These are phyloP conservation scores for Colletotrichum liriopes DNA, from an alignment of 2,329 filamentous ascomycete species.

Conservation along the genomic window DNA sequence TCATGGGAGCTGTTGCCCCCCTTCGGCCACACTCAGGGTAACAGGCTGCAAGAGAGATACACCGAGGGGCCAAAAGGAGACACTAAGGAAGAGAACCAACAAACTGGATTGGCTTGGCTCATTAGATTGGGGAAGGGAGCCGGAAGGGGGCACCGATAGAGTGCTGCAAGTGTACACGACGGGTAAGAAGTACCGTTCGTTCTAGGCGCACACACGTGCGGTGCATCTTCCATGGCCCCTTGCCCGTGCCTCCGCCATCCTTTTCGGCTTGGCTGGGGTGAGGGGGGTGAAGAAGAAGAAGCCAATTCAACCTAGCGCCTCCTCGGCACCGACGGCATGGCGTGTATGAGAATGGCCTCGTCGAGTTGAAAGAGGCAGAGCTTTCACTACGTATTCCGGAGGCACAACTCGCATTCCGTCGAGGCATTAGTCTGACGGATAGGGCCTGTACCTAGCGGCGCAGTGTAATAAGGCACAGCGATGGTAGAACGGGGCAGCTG, in stretches of 20 bases:
- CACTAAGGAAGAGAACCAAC: slow-evolving; percentile 44
- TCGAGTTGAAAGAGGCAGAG: slow-evolving; percentile 32
- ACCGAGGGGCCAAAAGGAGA: slow-evolving; percentile 43
- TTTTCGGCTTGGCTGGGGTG: slow-evolving; percentile 31
- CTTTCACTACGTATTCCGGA: slow-evolving; percentile 26
- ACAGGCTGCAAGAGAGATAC: slow-evolving; percentile 44
- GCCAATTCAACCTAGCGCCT: slow-evolving; percentile 38
- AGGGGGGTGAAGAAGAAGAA: slow-evolving; percentile 17
- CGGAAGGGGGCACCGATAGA: slow-evolving; percentile 46
- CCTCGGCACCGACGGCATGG: slow-evolving; percentile 42
- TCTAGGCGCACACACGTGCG: slow-evolving; percentile 45
- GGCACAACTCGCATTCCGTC: slow-evolving; percentile 38
- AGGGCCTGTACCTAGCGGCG: slow-evolving; percentile 37
- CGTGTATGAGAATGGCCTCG: slow-evolving; percentile 32
- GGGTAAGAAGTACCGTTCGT: slow-evolving; percentile 44
- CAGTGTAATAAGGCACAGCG: slow-evolving; percentile 42
- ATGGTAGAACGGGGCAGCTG: slow-evolving; percentile 38
- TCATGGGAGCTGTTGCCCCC: slow-evolving; percentile 26
- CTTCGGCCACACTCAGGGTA: slow-evolving; percentile 40
- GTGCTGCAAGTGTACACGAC: slow-evolving; percentile 42
- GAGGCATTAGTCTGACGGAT: slow-evolving; percentile 38
- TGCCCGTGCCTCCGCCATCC: slow-evolving; percentile 37
- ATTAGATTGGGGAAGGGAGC: slow-evolving; percentile 44
- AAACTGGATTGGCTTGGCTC: slow-evolving; percentile 45
- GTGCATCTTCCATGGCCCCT: slow-evolving; percentile 34